Base-by-base conservation (phyloP, 1,284 basidiomycete genomes). In the Rhodotorula sp. region DNA sequence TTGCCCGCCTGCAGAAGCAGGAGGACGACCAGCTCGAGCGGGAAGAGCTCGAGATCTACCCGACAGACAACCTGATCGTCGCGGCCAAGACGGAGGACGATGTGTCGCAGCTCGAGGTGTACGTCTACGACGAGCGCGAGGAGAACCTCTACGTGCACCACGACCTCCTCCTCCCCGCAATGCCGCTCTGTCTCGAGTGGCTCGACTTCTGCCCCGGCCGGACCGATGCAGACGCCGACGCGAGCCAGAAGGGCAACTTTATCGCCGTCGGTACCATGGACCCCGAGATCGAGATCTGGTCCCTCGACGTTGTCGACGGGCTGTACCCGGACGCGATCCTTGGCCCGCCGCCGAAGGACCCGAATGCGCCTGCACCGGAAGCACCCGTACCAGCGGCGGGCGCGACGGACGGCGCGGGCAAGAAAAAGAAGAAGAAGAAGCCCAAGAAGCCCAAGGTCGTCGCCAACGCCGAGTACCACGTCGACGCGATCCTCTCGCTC, bases 181-280 rank as follows among this genome's bases (percentile, higher is more conserved):
- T 98, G 84, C 97, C 97, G 7, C 90, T 99, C 70, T 98, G 96
- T 79, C 90, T 99, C 70, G 97, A 99, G 86, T 99, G 97, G 97
- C 89, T 99, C 75, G 93, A 99, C 82, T 98, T 94, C 81, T 87
- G 90, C 21, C 91, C 93, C 32, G 84, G 87, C 27, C 75, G 75
- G 15, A 78, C 78, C 41, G 73, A 73, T 61, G 79, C 76, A 62
- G 76, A 76, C 32, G 79, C 76, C 64, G 76, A 76, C 32, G 62
- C 65, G 0, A 60, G 48, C 39, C 39, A 46, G 39, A 75, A 74
- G 54, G 96, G 96, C 44, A 97, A 90, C 82, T 98, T 91, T 81
- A 89, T 99, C 76, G 97, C 97, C 3, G 95, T 99, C 25, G 96
- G 95, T 19, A 96, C 94, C 7, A 89, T 99, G 77, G 96, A 99